phyloP scores from a whole-genome alignment of 257 asterid genomes.

The Nicotiana attenuata region DNA sequence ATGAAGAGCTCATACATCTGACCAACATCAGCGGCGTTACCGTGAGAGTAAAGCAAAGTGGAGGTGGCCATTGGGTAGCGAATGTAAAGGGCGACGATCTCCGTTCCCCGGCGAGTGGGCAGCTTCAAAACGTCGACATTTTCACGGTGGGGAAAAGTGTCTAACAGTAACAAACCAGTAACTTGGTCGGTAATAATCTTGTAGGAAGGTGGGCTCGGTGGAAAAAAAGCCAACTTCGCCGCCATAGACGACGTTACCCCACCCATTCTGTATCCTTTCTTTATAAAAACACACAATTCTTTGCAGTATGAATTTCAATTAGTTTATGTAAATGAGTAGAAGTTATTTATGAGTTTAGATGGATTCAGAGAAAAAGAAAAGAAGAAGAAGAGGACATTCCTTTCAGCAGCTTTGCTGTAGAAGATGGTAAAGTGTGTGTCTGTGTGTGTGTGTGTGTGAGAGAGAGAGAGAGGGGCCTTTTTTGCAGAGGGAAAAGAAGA shows the following conservation, averaged over 20 bases:
- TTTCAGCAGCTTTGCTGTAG: not conserved
- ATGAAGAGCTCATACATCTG: conserved; percentile 93
- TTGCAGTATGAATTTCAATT: too few relatives aligned
- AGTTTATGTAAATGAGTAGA: not conserved
- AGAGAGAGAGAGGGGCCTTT: conserved; percentile 1
- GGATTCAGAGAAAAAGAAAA: not conserved
- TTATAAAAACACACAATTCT: too few relatives aligned
- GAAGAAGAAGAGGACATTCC: conserved; percentile 2
- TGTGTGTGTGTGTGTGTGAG: not conserved
- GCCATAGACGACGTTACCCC: conserved; percentile 99
- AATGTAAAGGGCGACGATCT: conserved; percentile 69
- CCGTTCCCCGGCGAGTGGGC: conserved; percentile 77
- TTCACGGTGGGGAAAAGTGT: conserved; percentile 85
- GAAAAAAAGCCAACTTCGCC: conserved; percentile 90
- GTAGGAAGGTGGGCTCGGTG: conserved; percentile 84
- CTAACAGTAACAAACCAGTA: conserved; percentile 60
- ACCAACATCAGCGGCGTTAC: conserved; percentile 93
- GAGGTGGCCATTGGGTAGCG: conserved; percentile 88
- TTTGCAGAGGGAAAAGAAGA: not conserved
- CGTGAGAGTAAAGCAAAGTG: conserved; percentile 84
- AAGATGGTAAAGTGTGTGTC: conserved; percentile 4
- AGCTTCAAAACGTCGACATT: conserved; percentile 80
- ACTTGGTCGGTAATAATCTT: conserved; percentile 46
- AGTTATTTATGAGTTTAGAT: not conserved
- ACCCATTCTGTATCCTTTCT: conserved; percentile 40